These are phyloP conservation scores for Pythium periplocum DNA, from an alignment of 352 stramenopile species.

Conservation along the genomic window DNA sequence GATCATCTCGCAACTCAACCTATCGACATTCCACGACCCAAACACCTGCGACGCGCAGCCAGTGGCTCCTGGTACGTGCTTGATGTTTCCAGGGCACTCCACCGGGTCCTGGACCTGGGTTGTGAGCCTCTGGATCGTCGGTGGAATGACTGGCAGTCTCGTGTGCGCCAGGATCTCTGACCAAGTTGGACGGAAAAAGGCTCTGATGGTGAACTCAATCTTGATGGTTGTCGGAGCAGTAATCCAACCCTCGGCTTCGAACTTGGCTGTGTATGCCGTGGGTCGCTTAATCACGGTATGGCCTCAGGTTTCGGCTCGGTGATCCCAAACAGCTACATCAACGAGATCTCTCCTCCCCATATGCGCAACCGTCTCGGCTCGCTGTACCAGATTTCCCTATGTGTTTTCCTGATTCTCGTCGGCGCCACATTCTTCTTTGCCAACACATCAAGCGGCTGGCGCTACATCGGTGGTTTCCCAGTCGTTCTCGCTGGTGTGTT, in stretches of 20 bases:
- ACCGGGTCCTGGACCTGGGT: slow-evolving; percentile 44
- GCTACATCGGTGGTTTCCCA: slow-evolving; percentile 45
- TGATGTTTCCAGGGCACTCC: slow-evolving; percentile 60
- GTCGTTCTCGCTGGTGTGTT: slow-evolving; percentile 44
- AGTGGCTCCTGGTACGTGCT: slow-evolving; percentile 30
- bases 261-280: slow-evolving; percentile 29
- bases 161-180: slow-evolving; percentile 28
- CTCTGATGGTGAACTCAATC: slow-evolving; percentile 21
- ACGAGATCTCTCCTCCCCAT: slow-evolving; percentile 23
- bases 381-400: slow-evolving; percentile 40
- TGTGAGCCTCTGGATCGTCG: slow-evolving; percentile 50
- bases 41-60: slow-evolving; percentile 32
- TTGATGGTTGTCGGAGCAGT: slow-evolving; percentile 34
- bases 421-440: slow-evolving; percentile 47
- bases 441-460: slow-evolving; percentile 39
- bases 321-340: slow-evolving; percentile 20
- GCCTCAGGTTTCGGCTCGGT: slow-evolving; percentile 33
- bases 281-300: slow-evolving; percentile 41
- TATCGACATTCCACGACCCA: slow-evolving; percentile 38
- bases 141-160: slow-evolving; percentile 43
- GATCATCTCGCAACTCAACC: slow-evolving; percentile 47
- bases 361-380: slow-evolving; percentile 27
- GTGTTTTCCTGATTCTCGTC: slow-evolving; percentile 36
- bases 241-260: slow-evolving; percentile 25
- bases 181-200: slow-evolving; percentile 36